These are phyloP conservation scores for Arachis stenosperma DNA, from an alignment of 306 rosid genomes.

Conservation along the genomic window DNA sequence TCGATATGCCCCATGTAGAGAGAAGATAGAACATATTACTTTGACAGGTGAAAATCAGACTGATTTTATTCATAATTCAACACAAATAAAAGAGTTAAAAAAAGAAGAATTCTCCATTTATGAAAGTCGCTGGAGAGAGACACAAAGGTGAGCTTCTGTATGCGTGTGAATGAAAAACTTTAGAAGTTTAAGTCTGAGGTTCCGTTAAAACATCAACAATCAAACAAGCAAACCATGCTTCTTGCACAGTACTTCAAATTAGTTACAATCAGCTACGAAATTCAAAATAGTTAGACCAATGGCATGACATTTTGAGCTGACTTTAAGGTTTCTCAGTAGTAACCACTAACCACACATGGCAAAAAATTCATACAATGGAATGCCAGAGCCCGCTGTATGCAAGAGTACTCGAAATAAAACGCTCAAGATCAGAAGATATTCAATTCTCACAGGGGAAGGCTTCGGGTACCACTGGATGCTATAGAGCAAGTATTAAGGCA, in stretches of 20 bases:
- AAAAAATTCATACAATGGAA: too few relatives aligned
- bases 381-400: too few relatives aligned
- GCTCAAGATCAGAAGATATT: slow-evolving; percentile 10
- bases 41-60: neutral
- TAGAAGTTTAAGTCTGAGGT: neutral
- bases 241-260: neutral
- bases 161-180: neutral
- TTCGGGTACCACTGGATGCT: neutral
- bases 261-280: neutral
- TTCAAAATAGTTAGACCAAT: neutral
- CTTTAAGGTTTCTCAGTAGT: neutral
- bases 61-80: neutral
- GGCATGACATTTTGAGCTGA: neutral
- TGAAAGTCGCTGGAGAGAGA: neutral
- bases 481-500: neutral
- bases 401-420: neutral
- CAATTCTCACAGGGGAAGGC: slow-evolving; percentile 10
- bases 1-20: neutral
- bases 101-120: neutral
- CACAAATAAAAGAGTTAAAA: neutral
- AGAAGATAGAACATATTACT: neutral
- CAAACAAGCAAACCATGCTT: neutral
- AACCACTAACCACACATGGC: neutral
- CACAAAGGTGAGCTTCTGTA: neutral
- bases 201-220: neutral